A percentile compares a stretch with the other conserved stretches of the same genome.
Conservation (phyloP, 1,139 yeast genomes). For the Candida sanyaensis region DNA sequence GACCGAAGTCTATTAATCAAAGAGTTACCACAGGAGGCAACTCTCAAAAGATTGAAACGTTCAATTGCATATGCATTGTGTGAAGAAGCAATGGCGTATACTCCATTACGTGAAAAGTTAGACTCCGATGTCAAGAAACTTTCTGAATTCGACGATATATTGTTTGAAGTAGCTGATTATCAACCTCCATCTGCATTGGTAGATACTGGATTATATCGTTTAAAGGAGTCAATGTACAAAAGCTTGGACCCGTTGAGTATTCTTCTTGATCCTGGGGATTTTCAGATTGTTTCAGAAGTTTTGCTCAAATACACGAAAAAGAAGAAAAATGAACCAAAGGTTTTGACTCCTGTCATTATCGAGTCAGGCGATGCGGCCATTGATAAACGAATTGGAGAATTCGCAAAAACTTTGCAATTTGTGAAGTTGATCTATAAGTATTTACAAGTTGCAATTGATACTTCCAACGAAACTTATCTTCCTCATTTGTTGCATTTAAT, state of each 20-base stretch:
- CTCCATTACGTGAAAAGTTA: conserved; percentile 42
- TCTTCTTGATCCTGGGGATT: conserved; percentile 34
- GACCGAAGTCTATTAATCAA: conserved; percentile 52
- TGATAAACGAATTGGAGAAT: conserved; percentile 44
- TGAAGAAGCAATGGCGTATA: conserved; percentile 55
- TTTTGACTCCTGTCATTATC: conserved; percentile 35
- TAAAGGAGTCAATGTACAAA: conserved; percentile 40
- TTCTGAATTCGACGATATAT: conserved; percentile 36
- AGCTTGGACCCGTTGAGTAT: conserved; percentile 42
- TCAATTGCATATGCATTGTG: conserved; percentile 50
- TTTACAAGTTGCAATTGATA: conserved; percentile 51
- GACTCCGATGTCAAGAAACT: conserved; percentile 37
- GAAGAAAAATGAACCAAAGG: conserved; percentile 36
- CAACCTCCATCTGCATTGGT: conserved; percentile 42
- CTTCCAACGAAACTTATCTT: conserved; percentile 54
- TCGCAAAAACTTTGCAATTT: conserved; percentile 54
- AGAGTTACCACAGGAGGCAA: conserved; percentile 23
- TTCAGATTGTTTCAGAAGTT: conserved; percentile 36
- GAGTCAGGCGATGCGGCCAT: conserved; percentile 40
- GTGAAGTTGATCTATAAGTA: conserved; percentile 60
- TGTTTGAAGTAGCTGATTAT: conserved; percentile 42
- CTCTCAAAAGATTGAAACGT: conserved; percentile 27
- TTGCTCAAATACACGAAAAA: conserved; percentile 28
- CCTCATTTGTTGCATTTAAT: conserved; percentile 64
- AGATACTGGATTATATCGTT: conserved; percentile 46